Percentiles rank a stretch among this genome's conserved stretches.
Conservation (phyloP, 2,329 filamentous ascomycete species). For the Microdochium trichocladiopsis region DNA sequence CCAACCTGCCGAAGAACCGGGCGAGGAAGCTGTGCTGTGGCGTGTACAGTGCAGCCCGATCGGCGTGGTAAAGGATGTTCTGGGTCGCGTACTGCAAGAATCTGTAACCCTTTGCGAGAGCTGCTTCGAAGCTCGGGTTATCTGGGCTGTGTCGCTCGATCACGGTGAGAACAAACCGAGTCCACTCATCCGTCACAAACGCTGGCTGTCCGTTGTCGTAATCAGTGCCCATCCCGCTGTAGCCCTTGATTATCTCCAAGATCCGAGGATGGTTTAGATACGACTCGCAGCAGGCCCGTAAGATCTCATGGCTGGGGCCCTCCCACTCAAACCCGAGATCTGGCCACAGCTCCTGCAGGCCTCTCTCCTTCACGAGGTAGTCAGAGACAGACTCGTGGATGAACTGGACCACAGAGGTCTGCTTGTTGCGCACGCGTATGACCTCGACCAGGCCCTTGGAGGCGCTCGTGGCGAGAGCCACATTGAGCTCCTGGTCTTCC, state of each 20-base stretch:
- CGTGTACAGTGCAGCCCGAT: too few species aligned
- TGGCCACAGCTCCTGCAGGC: slow-evolving; percentile 20
- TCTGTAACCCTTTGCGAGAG: too few species aligned
- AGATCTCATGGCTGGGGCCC: slow-evolving; percentile 29
- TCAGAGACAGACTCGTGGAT: slow-evolving; percentile 31
- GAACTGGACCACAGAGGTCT: slow-evolving; percentile 31
- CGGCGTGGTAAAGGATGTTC: too few species aligned
- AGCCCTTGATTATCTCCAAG: background rate
- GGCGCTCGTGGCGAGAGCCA: slow-evolving; percentile 13
- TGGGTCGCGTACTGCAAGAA: too few species aligned
- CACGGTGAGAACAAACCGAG: too few species aligned
- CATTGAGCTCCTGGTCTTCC: slow-evolving; percentile 14
- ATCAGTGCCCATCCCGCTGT: too few species aligned
- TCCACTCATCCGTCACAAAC: too few species aligned
- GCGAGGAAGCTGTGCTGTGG: too few species aligned
- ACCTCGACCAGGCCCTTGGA: slow-evolving; percentile 40
- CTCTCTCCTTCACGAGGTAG: slow-evolving; percentile 28
- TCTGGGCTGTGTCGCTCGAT: too few species aligned
- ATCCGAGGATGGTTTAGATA: background rate
- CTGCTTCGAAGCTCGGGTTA: too few species aligned
- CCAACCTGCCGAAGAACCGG: too few species aligned
- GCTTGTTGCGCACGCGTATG: slow-evolving; percentile 14
- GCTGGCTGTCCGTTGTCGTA: too few species aligned
- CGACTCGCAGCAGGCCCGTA: background rate
- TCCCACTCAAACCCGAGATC: slow-evolving; percentile 21